Percentiles rank a stretch among this genome's conserved stretches.
These are phyloP conservation scores for Pythium sukuiense DNA, from an alignment of 352 stramenopile species.

Conservation along the genomic window DNA sequence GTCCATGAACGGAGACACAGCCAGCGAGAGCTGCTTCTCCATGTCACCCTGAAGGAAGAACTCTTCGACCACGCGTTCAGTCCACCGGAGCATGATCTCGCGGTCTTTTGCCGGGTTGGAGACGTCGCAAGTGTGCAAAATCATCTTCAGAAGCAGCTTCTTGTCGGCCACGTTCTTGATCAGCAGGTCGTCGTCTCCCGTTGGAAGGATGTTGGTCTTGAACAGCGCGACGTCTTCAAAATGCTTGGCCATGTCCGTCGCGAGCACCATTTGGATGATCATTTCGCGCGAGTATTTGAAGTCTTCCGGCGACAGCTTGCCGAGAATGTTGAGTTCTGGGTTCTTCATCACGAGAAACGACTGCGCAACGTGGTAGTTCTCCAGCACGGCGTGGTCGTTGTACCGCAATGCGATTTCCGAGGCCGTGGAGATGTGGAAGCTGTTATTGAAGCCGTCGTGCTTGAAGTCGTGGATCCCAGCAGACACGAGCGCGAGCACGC, in stretches of 20 bases:
- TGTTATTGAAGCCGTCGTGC: constrained; percentile 91
- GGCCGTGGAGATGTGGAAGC: constrained; percentile 85
- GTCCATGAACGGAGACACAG: constrained; percentile 94
- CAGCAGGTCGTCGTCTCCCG: constrained; percentile 57
- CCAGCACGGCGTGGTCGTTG: constrained; percentile 87
- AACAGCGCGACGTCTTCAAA: constrained; percentile 88
- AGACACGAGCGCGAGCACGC: constrained; percentile 71
- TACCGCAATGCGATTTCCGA: constrained; percentile 88
- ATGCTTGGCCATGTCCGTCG: constrained; percentile 91
- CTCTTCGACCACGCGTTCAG: constrained; percentile 92
- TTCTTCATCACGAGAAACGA: constrained; percentile 91
- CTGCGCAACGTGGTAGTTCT: constrained; percentile 89
- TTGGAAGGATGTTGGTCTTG: constrained; percentile 83
- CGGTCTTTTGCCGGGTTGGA: constrained; percentile 92
- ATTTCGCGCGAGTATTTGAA: constrained; percentile 89
- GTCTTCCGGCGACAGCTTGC: constrained; percentile 65
- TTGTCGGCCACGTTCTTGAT: constrained; percentile 88
- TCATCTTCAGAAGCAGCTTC: constrained; percentile 88
- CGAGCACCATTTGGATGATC: constrained; percentile 90
- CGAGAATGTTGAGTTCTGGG: constrained; percentile 80
- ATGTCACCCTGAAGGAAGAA: constrained; percentile 96
- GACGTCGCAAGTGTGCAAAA: constrained; percentile 93
- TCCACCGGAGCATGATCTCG: constrained; percentile 90
- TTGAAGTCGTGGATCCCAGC: constrained; percentile 89
- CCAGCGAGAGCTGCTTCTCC: constrained; percentile 89